Conservation (phyloP, 176 grass and related monocot genomes). For the Elaeis guineensis region DNA sequence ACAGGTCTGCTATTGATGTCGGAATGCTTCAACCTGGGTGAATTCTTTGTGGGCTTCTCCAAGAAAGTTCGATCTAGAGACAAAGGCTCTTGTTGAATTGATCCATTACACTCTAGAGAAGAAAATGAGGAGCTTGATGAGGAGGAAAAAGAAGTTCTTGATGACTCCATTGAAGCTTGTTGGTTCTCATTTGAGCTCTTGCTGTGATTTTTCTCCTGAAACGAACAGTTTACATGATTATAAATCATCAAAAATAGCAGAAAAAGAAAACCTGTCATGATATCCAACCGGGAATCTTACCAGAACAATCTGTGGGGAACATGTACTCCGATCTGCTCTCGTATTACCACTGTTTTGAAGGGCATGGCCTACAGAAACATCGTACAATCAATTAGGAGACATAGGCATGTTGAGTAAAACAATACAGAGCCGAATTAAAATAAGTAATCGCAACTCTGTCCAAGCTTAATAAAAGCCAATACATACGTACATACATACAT, state of each 20-base stretch:
- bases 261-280: slow-evolving; percentile 11
- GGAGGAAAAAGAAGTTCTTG: slow-evolving; percentile 56
- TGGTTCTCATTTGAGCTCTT: slow-evolving; percentile 65
- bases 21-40: slow-evolving; percentile 57
- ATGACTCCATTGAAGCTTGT: slow-evolving; percentile 44
- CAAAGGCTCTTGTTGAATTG: slow-evolving; percentile 62
- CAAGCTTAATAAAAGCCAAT: too few species aligned
- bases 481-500: too few species aligned
- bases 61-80: slow-evolving; percentile 50
- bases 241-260: slow-evolving; percentile 3
- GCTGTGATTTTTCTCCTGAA: slow-evolving; percentile 70
- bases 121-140: slow-evolving; percentile 82
- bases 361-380: slow-evolving; percentile 36
- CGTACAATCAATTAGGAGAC: slow-evolving; percentile 11
- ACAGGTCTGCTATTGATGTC: slow-evolving; percentile 11
- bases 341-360: slow-evolving; percentile 41
- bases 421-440: background rate
- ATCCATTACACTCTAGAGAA: slow-evolving; percentile 74
- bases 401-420: background rate
- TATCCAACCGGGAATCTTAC: slow-evolving; percentile 31
- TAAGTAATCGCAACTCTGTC: too few species aligned
- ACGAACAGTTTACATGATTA: slow-evolving; percentile 13
- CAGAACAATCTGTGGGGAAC: slow-evolving; percentile 41
- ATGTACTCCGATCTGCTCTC: slow-evolving; percentile 39
- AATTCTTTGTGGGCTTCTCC: slow-evolving; percentile 57